A percentile compares a stretch with the other conserved stretches of the same genome.
Conservation (phyloP, 805 yeast species). For the Yueomyces sp. region DNA sequence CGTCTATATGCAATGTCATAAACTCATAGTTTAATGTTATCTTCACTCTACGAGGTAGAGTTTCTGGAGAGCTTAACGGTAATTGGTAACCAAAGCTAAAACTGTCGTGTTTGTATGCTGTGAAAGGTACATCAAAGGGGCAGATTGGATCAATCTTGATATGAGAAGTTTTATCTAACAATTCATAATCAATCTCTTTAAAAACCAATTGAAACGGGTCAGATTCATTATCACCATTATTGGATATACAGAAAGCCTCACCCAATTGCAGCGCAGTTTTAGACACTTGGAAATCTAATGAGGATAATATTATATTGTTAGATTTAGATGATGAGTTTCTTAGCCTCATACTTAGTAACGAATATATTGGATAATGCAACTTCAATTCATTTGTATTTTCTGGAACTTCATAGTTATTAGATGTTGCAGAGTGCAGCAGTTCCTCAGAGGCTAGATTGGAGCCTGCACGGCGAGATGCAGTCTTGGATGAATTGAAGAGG, state of each 20-base stretch:
- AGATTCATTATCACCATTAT: too few relatives aligned
- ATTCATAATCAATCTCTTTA: slow-evolving; percentile 8
- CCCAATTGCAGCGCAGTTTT: slow-evolving; percentile 12
- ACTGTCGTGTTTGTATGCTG: slow-evolving; percentile 12
- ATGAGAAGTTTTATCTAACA: slow-evolving; percentile 11
- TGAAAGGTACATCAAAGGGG: slow-evolving; percentile 12
- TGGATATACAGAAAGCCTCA: slow-evolving; percentile 2
- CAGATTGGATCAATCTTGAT: slow-evolving; percentile 13
- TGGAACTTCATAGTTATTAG: not conserved
- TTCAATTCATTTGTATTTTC: not conserved
- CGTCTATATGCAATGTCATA: not conserved
- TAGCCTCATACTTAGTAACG: slow-evolving; percentile 20
- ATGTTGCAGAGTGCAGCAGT: too few relatives aligned
- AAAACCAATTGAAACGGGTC: slow-evolving; percentile 3
- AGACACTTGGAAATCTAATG: slow-evolving; percentile 22
- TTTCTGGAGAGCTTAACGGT: slow-evolving; percentile 7
- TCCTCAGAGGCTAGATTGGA: too few relatives aligned
- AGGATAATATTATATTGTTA: slow-evolving; percentile 15
- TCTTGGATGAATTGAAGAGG: not conserved
- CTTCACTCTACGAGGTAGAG: slow-evolving; percentile 4
- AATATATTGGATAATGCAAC: slow-evolving; percentile 18
- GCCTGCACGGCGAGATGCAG: not conserved
- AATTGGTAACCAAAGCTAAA: slow-evolving; percentile 16
- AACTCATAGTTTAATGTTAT: slow-evolving; percentile 12
- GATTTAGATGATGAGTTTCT: slow-evolving; percentile 14